Base-by-base conservation (phyloP, 164 flowering plant genomes). In the Nelumbo lutea region DNA sequence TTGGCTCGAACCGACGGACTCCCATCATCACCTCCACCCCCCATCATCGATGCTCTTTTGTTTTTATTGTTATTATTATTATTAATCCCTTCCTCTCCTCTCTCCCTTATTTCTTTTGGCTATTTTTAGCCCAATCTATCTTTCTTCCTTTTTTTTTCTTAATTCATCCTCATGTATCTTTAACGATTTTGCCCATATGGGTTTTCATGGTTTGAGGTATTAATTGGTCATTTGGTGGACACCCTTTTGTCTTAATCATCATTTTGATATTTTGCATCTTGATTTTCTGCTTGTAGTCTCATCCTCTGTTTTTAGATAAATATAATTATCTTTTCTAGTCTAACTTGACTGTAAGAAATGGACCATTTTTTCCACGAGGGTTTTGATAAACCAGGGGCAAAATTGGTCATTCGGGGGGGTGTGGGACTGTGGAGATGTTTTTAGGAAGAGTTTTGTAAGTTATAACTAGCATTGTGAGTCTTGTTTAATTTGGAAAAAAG, bases 1-100 rank as follows among this genome's bases (percentile, higher is more conserved):
- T 83, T 83, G 88, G 85, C 77, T 81, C 82, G 74, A 86, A 76
- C 86, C 84, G 70, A 73, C 61, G 71, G 59, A 79, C 66, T 42
- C 70, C 83, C 90, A 82, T 84, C 88, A 85, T 84, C 79, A 78
- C 75, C 47, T 6, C 66, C 78, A 60, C 73, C 13, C 78, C 80
- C 74, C 69, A 42, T 78, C 75, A 82, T 84, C 80, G 67, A 76
- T 81, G 68, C 73, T 84, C 76, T 80, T 77, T 82, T 85, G 79
- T 82, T 84, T 75, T 75, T 73, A 66, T 72, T 46, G 48, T 7
- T 4, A 15, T 53, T 4, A 53, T 53, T 15, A 9, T 53, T 13
- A 53, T 53, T 15, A 27, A 14, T 42, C 68, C 57, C n/a, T 48
- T 42, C 6, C 56, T 42, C 39, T 42, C 44, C 56, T 67, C 56